Evolutionary conservation across 345 rosid species (phyloP).

Genomic region (Clausena lansium): DNA sequence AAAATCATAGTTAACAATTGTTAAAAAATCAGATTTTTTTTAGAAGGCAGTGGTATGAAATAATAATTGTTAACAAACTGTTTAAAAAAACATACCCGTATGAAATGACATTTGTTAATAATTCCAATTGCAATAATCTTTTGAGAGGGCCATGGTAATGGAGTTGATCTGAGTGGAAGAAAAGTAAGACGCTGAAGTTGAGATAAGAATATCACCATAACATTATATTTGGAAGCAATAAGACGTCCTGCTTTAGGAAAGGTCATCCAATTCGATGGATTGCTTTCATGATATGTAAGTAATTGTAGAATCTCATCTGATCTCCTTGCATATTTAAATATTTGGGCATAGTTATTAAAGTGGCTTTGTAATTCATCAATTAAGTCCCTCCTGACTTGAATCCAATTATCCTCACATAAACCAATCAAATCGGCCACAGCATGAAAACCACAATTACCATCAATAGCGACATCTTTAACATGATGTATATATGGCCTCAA

Average conservation of each 20-base stretch:
- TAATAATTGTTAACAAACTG: background rate
- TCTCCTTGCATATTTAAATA: background rate
- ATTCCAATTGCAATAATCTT: background rate
- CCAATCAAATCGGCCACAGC: background rate
- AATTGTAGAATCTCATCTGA: too few relatives aligned
- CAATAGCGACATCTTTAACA: background rate
- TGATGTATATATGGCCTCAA: too few relatives aligned
- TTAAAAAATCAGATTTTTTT: too few relatives aligned
- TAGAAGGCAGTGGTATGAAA: background rate
- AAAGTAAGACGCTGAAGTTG: background rate
- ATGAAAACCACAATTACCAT: background rate
- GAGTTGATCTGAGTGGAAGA: background rate
- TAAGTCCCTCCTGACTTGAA: too few relatives aligned
- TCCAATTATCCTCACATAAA: background rate
- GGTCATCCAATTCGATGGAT: background rate
- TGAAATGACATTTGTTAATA: background rate
- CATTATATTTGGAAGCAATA: background rate
- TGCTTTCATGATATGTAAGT: too few relatives aligned
- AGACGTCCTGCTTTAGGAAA: background rate
- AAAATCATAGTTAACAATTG: too few relatives aligned
- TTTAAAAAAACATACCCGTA: background rate
- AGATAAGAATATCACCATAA: background rate
- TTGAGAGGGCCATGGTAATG: background rate
- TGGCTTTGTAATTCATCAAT: background rate
- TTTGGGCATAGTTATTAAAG: background rate